Base-by-base conservation (phyloP, 306 rosid species). In the Vigna mungo region DNA sequence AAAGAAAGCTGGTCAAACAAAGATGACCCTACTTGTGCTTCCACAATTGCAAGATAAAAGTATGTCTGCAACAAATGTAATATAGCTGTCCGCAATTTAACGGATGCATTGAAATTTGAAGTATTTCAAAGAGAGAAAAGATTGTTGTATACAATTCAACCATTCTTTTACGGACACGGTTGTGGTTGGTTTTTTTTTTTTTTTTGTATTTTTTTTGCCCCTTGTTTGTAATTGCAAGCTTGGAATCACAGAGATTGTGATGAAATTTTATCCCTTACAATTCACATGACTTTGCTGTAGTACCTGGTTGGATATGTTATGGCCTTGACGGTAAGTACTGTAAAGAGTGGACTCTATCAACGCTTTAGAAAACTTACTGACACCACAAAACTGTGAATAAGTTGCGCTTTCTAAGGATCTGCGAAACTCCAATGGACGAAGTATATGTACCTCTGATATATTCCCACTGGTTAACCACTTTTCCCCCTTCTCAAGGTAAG, bases 1-100 rank as follows among this genome's bases (percentile, higher is more conserved):
- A 87, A 88, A 65, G 96, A 90, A 86, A 77, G 71, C 76, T 93
- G 97, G 98, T 79, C 93, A 23, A 93, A 79, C 82, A 88, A 87
- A 79, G 91, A 94, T 6, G 96, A 90, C 60, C 82, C 92, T 9
- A 36, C 91, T 39, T 80, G 88, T 80, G 86, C 91, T 80, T 84
- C 93, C 66, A 87, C 95, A 6, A 84, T 85, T 81, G 96, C 97
- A 47, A 86, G 90, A 88, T 91, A 83, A 90, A 72, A 80, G 34
- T 71, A 66, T 70, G 59, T 48, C 53, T 72, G 52, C 79, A 75
- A 73, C 59, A 68, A 25, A 23, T 75, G 70, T 68, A 70, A 43
- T 47, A 55, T 83, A 65, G 39, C 17, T 43, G 36, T 78, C 54
- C 58, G 44, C 77, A 52, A 30, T 70, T n/a, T 68, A 48, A 51